Evolutionary conservation across 2,329 filamentous ascomycete species (phyloP).

Genomic region (Neodidymelliopsis sp.): DNA sequence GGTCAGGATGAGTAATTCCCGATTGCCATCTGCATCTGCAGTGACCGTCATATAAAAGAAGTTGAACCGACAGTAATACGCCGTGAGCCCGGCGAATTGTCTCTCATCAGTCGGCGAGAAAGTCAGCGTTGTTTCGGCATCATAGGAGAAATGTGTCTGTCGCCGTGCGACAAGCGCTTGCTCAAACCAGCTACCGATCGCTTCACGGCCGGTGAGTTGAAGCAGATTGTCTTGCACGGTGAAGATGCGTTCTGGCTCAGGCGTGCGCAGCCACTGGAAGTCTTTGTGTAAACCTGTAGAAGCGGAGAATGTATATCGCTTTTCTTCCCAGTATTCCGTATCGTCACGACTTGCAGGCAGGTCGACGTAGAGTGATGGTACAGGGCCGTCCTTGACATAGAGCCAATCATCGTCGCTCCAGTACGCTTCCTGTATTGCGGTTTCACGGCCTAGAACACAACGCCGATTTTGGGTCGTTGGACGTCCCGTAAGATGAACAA

Average conservation of each 20-base stretch:
- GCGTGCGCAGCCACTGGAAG: constrained; percentile 65
- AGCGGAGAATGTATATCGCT: constrained; percentile 57
- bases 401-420: constrained; percentile 70
- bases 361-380: constrained; percentile 52
- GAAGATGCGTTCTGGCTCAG: constrained; percentile 57
- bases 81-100: constrained; percentile 67
- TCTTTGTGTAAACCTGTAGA: constrained; percentile 58
- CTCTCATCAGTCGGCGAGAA: constrained; percentile 66
- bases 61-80: constrained; percentile 70
- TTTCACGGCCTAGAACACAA: constrained; percentile 48
- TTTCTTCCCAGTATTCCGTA: constrained; percentile 49
- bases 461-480: constrained; percentile 43
- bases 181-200: constrained; percentile 57
- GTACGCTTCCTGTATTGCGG: constrained; percentile 63
- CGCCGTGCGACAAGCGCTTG: constrained; percentile 63
- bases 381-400: constrained; percentile 64
- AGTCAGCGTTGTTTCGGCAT: constrained; percentile 64
- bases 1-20: constrained; percentile 65
- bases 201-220: constrained; percentile 63
- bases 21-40: constrained; percentile 62
- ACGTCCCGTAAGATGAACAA: constrained; percentile 46
- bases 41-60: constrained; percentile 70
- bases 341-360: constrained; percentile 40
- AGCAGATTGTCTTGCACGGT: constrained; percentile 54
- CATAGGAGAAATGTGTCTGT: constrained; percentile 67